Evolutionary conservation across 2,329 filamentous ascomycete genomes (phyloP), one percentile per base, ranked within the genome.

Genomic region (Calonectria pseudoturangicola): DNA sequence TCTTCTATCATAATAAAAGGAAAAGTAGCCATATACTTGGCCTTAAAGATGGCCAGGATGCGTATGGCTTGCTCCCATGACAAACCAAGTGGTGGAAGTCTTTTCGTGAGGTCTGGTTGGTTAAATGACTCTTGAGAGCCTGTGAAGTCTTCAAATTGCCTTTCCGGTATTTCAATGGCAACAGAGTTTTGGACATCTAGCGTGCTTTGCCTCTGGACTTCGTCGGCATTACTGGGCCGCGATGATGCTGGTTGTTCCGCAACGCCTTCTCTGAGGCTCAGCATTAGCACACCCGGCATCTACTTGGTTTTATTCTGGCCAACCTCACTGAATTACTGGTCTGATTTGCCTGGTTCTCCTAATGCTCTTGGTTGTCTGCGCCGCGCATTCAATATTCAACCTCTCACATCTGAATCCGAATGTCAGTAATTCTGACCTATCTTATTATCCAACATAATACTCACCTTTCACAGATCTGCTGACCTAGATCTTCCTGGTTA

Each of bases 51-150:
- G 7, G 75, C 72, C 6, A 87, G 64, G 5, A 83, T 81, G 16
- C 80, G 75, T 21, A 82, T 73, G n/a, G 83, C 84, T 65, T 86
- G 84, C 12, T 77, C 50, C 85, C 85, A 87, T 28, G 82, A 84
- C 36, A 87, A 75, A 3, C 83, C 83, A 50, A 85, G 84, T 0
- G 83, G 84, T 8, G 80, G 77, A 12, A 51, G 64, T 7, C 39
- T 25, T 18, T 25, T 56, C 21, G 25, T 10, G 30, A n/a, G 8
- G 13, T 60, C 45, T 41, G 25, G 41, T 62, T 60, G 33, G 21
- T 28, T 12, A 9, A 6, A 25, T 41, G 15, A 18, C 13, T 18
- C 1, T 15, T n/a, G 43, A n/a, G 16, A 7, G 6, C 30, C 15
- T 33, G 18, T 30, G 21, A 28, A 13, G n/a, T 51, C n/a, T 4